These are phyloP conservation scores for Coprinopsis marcescibilis DNA, from an alignment of 768 basidiomycete species.

Conservation along the genomic window DNA sequence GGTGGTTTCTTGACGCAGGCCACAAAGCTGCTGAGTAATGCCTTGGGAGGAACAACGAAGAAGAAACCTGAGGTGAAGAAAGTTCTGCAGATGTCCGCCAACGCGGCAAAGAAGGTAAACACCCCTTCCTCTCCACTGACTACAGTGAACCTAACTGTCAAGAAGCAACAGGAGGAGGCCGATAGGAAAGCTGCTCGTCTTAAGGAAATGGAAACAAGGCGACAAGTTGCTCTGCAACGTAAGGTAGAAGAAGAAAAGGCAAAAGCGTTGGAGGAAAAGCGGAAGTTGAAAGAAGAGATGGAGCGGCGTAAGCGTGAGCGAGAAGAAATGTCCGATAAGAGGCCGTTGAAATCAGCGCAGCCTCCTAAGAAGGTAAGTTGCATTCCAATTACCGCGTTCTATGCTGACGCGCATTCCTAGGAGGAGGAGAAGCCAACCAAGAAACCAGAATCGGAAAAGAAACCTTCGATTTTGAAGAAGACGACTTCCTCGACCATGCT, in stretches of 20 bases:
- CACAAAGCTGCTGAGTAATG: slow-evolving; percentile 59
- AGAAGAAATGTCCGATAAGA: slow-evolving; percentile 71
- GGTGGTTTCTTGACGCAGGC: slow-evolving; percentile 67
- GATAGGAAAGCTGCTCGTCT: slow-evolving; percentile 71
- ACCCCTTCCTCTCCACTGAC: not conserved
- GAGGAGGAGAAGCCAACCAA: slow-evolving; percentile 58
- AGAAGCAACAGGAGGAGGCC: slow-evolving; percentile 82
- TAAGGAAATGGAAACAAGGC: slow-evolving; percentile 78
- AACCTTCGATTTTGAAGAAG: slow-evolving; percentile 57
- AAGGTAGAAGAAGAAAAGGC: slow-evolving; percentile 77
- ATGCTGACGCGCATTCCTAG: slow-evolving; percentile 23
- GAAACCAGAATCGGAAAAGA: slow-evolving; percentile 41
- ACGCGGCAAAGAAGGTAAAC: slow-evolving; percentile 74
- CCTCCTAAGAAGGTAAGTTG: slow-evolving; percentile 46
- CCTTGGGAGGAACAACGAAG: slow-evolving; percentile 68
- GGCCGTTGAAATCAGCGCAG: slow-evolving; percentile 41
- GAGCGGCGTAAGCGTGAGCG: slow-evolving; percentile 80
- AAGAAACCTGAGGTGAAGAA: slow-evolving; percentile 74
- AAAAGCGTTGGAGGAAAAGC: slow-evolving; percentile 59
- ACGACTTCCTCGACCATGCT: slow-evolving; percentile 28
- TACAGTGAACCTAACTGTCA: slow-evolving; percentile 1
- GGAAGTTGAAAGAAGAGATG: slow-evolving; percentile 63
- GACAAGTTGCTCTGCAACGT: slow-evolving; percentile 62
- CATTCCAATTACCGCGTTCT: slow-evolving; percentile 1
- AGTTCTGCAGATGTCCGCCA: slow-evolving; percentile 69